Base-by-base conservation (phyloP, 768 basidiomycete genomes). In the Termitomyces sp. region DNA sequence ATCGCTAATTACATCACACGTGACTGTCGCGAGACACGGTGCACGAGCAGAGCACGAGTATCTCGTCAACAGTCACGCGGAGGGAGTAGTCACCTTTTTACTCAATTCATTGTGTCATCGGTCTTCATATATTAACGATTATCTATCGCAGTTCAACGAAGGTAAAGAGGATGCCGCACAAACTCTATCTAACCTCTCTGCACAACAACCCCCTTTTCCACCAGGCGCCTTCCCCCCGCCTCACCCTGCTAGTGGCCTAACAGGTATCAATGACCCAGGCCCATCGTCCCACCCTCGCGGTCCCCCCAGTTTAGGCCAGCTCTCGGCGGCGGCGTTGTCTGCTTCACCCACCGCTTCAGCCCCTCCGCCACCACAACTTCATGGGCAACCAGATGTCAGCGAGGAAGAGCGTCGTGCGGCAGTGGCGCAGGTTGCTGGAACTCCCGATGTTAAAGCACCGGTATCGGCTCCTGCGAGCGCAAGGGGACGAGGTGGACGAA, bases 221-320 rank as follows among this genome's bases (percentile, higher is more conserved):
- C 50, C 60, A 8, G 66, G 62, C 54, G 73, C 72, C 49, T 69
- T 71, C 14, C 71, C 70, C 51, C 43, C 52, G 17, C 52, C 44
- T 5, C 71, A 64, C 49, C 58, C 68, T 22, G 64, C 63, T 19
- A 63, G 59, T 59, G 78, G 75, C 1, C 64, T 82, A 30, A 76
- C 82, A 17, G 77, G 77, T 19, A 77, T 85, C 46, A 79, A 78
- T 35, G 85, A 88, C 57, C 83, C 85, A 2, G 85, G 86, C 8
- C 84, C 85, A n/a, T 87, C 85, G 3, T 84, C 84, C 0, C 86
- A 87, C 61, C 85, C 84, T 5, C 79, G 81, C 5, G 85, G 85
- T 0, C 85, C 85, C 3, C 85, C 85, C 5, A 81, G 79, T 54
- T 71, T 85, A 1, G 82, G 81, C 12, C 84, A 84, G 52, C 70